phyloP scores from a whole-genome alignment of 2,329 filamentous ascomycete species.

The Alternaria sp. region DNA sequence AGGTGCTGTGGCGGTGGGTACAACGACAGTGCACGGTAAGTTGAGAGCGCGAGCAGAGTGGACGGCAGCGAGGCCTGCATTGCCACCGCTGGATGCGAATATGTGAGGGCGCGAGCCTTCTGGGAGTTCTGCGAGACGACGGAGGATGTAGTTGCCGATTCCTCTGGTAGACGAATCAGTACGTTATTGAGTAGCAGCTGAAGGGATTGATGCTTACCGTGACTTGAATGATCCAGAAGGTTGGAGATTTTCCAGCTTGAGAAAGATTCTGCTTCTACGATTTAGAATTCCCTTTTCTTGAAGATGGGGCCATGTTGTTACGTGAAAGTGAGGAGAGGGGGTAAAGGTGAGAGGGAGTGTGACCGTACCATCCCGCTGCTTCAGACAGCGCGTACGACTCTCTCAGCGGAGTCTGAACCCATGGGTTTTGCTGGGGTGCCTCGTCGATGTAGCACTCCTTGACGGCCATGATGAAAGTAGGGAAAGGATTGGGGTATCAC shows the following conservation, averaged over 20 bases:
- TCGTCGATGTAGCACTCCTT: conserved; percentile 27
- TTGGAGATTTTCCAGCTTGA: conserved; percentile 86
- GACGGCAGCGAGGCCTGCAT: conserved; percentile 83
- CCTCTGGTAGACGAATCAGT: conserved; percentile 51
- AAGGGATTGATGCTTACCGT: conserved; percentile 32
- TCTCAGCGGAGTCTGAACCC: conserved; percentile 74
- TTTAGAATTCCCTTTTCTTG: conserved; percentile 45
- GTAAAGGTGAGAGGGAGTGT: conserved; percentile 22
- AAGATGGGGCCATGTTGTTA: not conserved
- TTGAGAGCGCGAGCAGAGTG: conserved; percentile 70
- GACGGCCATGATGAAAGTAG: conserved; percentile 31
- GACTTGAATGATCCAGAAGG: conserved; percentile 89
- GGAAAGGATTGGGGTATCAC: conserved; percentile 12
- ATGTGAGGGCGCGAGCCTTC: conserved; percentile 62
- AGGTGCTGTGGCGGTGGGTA: conserved; percentile 69
- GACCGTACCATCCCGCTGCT: conserved; percentile 72
- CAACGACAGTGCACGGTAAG: conserved; percentile 75
- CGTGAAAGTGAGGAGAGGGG: not conserved
- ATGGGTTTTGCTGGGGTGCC: conserved; percentile 53
- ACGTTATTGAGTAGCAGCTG: not conserved
- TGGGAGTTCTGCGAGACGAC: conserved; percentile 50
- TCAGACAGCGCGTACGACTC: conserved; percentile 71
- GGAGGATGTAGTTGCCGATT: conserved; percentile 73
- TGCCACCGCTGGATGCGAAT: conserved; percentile 81
- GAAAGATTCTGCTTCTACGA: conserved; percentile 71